Percentiles rank a stretch among this genome's conserved stretches.
These are phyloP conservation scores for Stephanodiscus triporus DNA, from an alignment of 108 stramenopile species.

Conservation along the genomic window DNA sequence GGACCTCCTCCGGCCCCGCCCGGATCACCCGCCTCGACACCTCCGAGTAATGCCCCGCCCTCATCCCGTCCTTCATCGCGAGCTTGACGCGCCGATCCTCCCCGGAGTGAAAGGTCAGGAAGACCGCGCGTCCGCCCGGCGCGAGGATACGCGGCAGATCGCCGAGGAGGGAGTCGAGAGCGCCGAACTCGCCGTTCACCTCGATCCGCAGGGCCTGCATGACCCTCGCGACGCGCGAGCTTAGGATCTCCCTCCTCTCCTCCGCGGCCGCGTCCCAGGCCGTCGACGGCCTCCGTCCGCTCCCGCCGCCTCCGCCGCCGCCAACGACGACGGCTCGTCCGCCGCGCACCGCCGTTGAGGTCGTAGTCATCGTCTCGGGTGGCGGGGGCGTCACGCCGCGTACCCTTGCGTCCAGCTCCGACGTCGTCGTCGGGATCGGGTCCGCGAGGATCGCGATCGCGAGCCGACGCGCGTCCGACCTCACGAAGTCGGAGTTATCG, in stretches of 20 bases:
- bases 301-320: no score
- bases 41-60: constrained; percentile 17
- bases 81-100: constrained; percentile 54
- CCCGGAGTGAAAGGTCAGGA: constrained; percentile 52
- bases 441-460: not conserved
- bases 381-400: not conserved
- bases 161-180: constrained; percentile 27
- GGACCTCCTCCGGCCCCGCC: constrained; percentile 16
- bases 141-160: constrained; percentile 14
- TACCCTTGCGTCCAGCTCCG: not conserved
- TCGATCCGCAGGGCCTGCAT: constrained; percentile 58
- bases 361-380: no score
- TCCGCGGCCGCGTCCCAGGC: no score
- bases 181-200: constrained; percentile 47
- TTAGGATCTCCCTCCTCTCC: not conserved
- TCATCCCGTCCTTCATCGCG: constrained; percentile 23
- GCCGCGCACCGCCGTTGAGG: no score
- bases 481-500: no score
- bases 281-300: no score
- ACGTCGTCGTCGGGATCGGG: constrained; percentile 4
- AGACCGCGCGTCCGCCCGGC: constrained; percentile 40
- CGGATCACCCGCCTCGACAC: constrained; percentile 21
- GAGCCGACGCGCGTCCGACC: no score
- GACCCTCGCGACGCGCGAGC: constrained; percentile 19
- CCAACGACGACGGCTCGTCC: no score